Base-by-base conservation (phyloP, 768 basidiomycete species). In the Leccinum uliginosum region DNA sequence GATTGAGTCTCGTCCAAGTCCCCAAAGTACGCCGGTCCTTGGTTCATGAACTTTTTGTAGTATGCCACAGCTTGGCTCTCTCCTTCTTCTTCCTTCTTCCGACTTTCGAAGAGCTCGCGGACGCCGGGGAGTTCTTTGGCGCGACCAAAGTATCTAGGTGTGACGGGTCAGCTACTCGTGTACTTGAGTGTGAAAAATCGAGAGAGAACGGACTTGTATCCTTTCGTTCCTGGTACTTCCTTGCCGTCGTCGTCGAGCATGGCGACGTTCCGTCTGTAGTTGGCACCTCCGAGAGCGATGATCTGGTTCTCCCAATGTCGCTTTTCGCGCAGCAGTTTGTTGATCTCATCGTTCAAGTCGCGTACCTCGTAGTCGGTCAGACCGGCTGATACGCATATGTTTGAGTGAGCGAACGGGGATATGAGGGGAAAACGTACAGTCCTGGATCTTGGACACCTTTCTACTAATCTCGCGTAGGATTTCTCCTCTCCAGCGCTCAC, bases 231-330 rank as follows among this genome's bases (percentile, higher is more conserved):
- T 0, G 94, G 95, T 0, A 98, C 94, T 71, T 98, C 94, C 71
- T 89, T 90, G 11, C 96, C 95, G 64, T 96, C 94, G 57, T 93
- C 93, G 67, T 96, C 93, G 63, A 93, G 66, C 91, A 95, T 95
- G 50, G 92, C 87, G 12, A 94, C 90, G 68, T 93, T 97, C 51
- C 96, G 78, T 65, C 92, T 80, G 71, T 98, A 98, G 69, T 98
- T 99, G 23, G 95, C 96, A 60, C 96, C 96, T 47, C 95, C 95
- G 1, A 98, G 77, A 6, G 87, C 86, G n/a, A 98, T 88, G 51
- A 98, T 97, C 71, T 97, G 95, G 63, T 94, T 95, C 76, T 98
- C 96, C 92, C 93, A 98, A 72, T 98, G 95, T 43, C 89, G 75
- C 71, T 98, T 98, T 75, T 99, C 96, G 32, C 96, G 82, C 80